These are phyloP conservation scores for Lachnellula hyalina DNA, from an alignment of 2,329 filamentous ascomycete species.

Conservation along the genomic window DNA sequence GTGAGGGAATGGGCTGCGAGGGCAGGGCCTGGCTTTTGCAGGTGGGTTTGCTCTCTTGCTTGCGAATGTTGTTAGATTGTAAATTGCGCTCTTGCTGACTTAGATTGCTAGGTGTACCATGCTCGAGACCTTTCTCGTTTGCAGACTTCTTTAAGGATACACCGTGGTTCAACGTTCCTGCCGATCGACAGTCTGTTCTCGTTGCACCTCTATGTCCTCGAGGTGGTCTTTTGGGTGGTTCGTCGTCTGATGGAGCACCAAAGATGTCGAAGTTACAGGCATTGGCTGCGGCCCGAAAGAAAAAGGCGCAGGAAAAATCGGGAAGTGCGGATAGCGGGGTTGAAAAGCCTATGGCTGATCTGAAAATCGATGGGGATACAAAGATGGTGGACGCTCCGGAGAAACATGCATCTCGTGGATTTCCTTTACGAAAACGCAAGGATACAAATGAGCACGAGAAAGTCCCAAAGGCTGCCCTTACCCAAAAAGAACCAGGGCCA, in stretches of 20 bases:
- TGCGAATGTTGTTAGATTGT: not conserved
- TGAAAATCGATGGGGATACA: constrained; percentile 10
- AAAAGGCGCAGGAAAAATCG: constrained; percentile 65
- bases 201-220: constrained; percentile 52
- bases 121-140: constrained; percentile 36
- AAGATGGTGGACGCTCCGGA: not conserved
- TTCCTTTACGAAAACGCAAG: constrained; percentile 30
- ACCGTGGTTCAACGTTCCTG: constrained; percentile 75
- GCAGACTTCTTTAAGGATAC: constrained; percentile 72
- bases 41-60: constrained; percentile 24
- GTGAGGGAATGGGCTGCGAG: not conserved
- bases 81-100: not conserved
- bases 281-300: constrained; percentile 78
- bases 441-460: constrained; percentile 30
- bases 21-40: constrained; percentile 7
- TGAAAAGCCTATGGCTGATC: constrained; percentile 25
- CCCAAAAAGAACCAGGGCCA: constrained; percentile 6
- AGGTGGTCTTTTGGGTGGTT: constrained; percentile 74
- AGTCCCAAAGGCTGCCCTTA: constrained; percentile 12
- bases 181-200: constrained; percentile 59
- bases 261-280: constrained; percentile 90
- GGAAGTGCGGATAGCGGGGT: constrained; percentile 16
- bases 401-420: constrained; percentile 18
- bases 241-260: constrained; percentile 48
- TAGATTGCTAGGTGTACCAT: constrained; percentile 1